These are phyloP conservation scores for Shiraia bambusicola DNA, from an alignment of 2,329 filamentous ascomycete genomes.

Conservation along the genomic window DNA sequence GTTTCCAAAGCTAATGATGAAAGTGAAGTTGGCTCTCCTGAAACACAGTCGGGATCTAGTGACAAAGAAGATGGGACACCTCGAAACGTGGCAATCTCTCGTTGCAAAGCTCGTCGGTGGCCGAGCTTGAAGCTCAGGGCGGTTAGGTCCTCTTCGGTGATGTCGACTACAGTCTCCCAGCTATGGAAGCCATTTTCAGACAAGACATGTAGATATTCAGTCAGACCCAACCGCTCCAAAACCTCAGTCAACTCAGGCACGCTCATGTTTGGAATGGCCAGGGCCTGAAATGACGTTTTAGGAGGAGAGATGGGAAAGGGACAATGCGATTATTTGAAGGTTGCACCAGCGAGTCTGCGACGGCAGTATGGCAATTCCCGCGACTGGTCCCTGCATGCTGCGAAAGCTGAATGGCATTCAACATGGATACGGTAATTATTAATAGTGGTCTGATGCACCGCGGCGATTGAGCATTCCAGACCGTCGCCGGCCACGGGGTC, in stretches of 20 bases:
- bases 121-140: slow-evolving; percentile 44
- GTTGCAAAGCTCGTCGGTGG: slow-evolving; percentile 43
- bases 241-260: slow-evolving; percentile 29
- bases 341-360: slow-evolving; percentile 13
- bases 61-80: slow-evolving; percentile 31
- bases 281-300: slow-evolving; percentile 20
- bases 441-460: slow-evolving; percentile 18
- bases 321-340: slow-evolving; percentile 22
- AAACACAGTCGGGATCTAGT: slow-evolving; percentile 23
- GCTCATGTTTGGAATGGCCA: slow-evolving; percentile 26
- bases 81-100: slow-evolving; percentile 43
- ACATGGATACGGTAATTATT: slow-evolving; percentile 4
- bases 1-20: slow-evolving; percentile 35
- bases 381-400: slow-evolving; percentile 9
- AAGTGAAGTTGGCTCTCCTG: slow-evolving; percentile 24
- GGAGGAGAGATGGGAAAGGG: slow-evolving; percentile 16
- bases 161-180: slow-evolving; percentile 45
- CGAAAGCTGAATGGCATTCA: slow-evolving; percentile 15
- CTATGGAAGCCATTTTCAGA: slow-evolving; percentile 40
- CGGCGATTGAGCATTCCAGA: slow-evolving; percentile 17
- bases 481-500: slow-evolving; percentile 8
- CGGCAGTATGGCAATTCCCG: slow-evolving; percentile 16
- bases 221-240: slow-evolving; percentile 36
- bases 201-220: slow-evolving; percentile 30
- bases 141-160: slow-evolving; percentile 44